Base-by-base conservation (phyloP, 345 rosid species). In the Brassica rapa region DNA sequence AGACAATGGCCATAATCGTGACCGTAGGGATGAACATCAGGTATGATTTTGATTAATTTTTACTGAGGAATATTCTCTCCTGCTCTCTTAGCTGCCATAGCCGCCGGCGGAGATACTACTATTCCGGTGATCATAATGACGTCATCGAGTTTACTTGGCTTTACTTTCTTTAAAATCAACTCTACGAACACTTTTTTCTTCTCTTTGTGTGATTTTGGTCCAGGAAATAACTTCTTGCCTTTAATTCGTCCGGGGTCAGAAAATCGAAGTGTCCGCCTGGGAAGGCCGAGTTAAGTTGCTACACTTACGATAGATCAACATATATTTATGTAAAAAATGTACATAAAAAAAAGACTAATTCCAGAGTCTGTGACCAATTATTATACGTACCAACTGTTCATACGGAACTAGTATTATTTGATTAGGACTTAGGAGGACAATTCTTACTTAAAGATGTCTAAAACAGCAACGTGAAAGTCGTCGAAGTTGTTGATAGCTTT, bases 191-290 rank as follows among this genome's bases (percentile, higher is more conserved):
- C 6, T 24, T 72, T 29, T 71, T 85, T 82, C 83, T 71, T 89
- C 57, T 81, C 70, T 0, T 64, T 39, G 60, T 24, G 56, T 10
- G 37, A 35, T 53, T 33, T 43, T 39, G 1, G 24, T 66, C 2
- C 6, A n/a, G 12, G 61, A 37, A 39, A 67, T 9, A 15, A 56
- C 66, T 73, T 0, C 68, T 75, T 0, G 85, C 98, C 93, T 90
- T 81, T 6, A 90, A 55, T 41, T 86, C 81, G 0, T 63, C 46
- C 2, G 81, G 73, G 0, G 90, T 23, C 14, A 97, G 98, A 1
- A 82, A 89, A 65, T 94, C 97, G 33, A 87, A 92, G 72, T 94
- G 97, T 67, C 87, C 83, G n/a, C 97, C 97, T 0, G 98, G 98
- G 63, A 94, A 82, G 63, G 95, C 91, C 16, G 97, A 85, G 83